These are phyloP conservation scores for Cucumis hystrix DNA, from an alignment of 306 rosid species.

Conservation along the genomic window DNA sequence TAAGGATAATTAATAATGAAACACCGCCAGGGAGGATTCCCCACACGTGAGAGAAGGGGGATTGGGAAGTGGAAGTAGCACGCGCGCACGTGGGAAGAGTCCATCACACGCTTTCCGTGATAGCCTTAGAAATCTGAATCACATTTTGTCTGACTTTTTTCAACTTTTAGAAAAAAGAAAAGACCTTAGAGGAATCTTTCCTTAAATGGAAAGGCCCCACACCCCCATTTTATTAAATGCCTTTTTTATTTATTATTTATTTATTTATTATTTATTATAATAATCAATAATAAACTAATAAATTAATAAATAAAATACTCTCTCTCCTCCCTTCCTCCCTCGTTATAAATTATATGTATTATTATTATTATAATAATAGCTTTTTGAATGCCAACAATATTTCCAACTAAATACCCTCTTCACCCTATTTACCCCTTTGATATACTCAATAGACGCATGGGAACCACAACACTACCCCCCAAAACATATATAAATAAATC, in stretches of 20 bases:
- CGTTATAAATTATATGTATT: too few relatives aligned
- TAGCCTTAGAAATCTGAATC: slow-evolving; percentile 1
- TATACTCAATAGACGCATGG: background rate
- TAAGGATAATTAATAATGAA: background rate
- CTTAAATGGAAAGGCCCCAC: slow-evolving; percentile 8
- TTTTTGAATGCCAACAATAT: background rate
- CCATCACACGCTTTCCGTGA: background rate
- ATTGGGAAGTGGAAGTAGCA: background rate
- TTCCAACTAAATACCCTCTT: background rate
- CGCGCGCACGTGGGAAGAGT: background rate
- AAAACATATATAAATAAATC: too few relatives aligned
- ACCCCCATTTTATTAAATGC: background rate
- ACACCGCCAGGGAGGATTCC: background rate
- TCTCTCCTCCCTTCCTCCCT: too few relatives aligned
- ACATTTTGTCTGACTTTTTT: background rate
- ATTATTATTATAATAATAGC: background rate
- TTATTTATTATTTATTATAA: too few relatives aligned
- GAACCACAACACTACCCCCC: background rate
- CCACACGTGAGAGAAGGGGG: background rate
- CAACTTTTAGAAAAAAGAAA: background rate
- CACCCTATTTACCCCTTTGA: background rate
- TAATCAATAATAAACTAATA: too few relatives aligned
- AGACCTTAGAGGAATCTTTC: background rate
- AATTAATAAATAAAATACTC: too few relatives aligned
- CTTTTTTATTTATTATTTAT: background rate